A percentile compares a stretch with the other conserved stretches of the same genome.
Conservation (phyloP, 768 basidiomycete species). For the Phanerochaete sordida region DNA sequence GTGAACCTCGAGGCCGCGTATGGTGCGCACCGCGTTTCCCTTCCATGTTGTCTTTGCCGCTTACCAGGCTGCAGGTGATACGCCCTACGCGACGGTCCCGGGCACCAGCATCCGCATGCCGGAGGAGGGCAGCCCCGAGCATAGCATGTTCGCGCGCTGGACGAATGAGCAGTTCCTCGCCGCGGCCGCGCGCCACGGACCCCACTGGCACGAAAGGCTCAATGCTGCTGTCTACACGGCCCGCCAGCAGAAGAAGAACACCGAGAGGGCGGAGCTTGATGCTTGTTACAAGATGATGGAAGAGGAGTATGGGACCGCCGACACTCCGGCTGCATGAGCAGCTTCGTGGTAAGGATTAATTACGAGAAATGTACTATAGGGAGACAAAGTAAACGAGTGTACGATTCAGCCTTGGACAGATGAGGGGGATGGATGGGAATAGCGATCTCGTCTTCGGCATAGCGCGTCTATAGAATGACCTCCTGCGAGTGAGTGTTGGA, state of each 20-base stretch:
- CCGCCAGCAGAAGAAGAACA: neutral
- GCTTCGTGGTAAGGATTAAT: no score
- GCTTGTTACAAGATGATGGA: slow-evolving; percentile 7
- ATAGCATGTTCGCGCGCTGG: neutral
- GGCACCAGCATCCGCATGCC: slow-evolving; percentile 8
- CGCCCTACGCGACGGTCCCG: slow-evolving; percentile 9
- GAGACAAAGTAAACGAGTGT: no score
- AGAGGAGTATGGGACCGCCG: neutral
- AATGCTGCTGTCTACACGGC: slow-evolving; percentile 6
- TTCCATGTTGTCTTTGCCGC: neutral
- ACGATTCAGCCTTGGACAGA: no score
- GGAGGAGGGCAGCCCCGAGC: neutral
- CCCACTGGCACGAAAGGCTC: slow-evolving; percentile 1
- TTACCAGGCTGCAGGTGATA: neutral
- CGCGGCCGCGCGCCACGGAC: neutral
- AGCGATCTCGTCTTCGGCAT: no score
- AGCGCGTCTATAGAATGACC: no score
- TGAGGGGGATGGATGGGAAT: no score
- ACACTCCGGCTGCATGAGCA: neutral
- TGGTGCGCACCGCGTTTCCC: slow-evolving; percentile 20
- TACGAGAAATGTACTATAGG: no score
- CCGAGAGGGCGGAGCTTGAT: neutral
- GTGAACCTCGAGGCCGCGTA: slow-evolving; percentile 19
- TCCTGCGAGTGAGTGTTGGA: no score
- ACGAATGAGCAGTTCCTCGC: slow-evolving; percentile 8